Conservation (phyloP, 2,329 filamentous ascomycete genomes). For the Neonectria punicea region DNA sequence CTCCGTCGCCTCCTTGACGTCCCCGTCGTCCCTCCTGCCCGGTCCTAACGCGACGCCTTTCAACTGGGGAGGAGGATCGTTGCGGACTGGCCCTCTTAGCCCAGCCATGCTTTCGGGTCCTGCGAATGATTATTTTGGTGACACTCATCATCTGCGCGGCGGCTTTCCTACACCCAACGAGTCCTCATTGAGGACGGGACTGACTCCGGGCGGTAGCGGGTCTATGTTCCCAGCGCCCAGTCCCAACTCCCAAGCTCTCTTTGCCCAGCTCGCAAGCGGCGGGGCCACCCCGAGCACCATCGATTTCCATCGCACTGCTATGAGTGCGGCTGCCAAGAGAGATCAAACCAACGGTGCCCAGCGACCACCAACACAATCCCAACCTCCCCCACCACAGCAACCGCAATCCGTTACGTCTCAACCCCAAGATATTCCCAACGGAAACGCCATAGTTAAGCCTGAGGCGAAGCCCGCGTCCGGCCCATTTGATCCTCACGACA, state of each 20-base stretch:
- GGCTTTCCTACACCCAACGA: constrained; percentile 97
- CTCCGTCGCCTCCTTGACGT: constrained; percentile 89
- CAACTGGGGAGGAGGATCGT: constrained; percentile 83
- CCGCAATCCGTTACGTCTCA: constrained; percentile 59
- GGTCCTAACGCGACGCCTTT: constrained; percentile 78
- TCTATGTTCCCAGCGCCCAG: constrained; percentile 97
- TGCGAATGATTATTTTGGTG: constrained; percentile 86
- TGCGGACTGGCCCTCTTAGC: constrained; percentile 92
- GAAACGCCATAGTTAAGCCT: constrained; percentile 53
- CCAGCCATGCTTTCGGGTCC: constrained; percentile 97
- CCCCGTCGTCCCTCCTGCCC: constrained; percentile 82
- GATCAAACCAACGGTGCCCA: constrained; percentile 55
- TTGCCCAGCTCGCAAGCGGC: constrained; percentile 81
- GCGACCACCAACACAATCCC: constrained; percentile 50
- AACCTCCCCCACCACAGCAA: constrained; percentile 50
- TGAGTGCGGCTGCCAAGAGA: constrained; percentile 78
- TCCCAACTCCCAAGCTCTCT: constrained; percentile 85
- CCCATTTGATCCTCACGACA: constrained; percentile 88
- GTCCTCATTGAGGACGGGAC: constrained; percentile 87
- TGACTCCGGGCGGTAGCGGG: constrained; percentile 93
- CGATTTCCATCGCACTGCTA: constrained; percentile 93
- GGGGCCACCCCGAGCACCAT: constrained; percentile 89
- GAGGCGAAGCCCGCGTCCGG: constrained; percentile 66
- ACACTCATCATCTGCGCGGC: constrained; percentile 79
- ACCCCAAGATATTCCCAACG: constrained; percentile 62